Percentiles rank a stretch among this genome's conserved stretches.
Evolutionary conservation across 2,329 filamentous ascomycete species (phyloP).

Genomic region (Aspergillus versicolor): DNA sequence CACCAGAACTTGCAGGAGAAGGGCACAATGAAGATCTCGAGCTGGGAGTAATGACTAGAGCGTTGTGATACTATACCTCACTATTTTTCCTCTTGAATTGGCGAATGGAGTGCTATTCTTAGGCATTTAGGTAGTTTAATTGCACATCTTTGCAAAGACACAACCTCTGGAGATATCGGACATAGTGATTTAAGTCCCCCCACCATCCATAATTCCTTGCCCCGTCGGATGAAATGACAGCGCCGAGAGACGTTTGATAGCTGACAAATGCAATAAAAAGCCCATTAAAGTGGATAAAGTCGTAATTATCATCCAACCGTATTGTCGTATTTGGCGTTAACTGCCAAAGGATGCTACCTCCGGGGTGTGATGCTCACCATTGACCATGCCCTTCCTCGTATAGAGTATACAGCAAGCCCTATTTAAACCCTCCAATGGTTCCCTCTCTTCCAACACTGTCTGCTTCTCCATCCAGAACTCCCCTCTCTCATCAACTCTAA

Average conservation of each 20-base stretch:
- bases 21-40: conserved; percentile 83
- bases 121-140: not conserved
- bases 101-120: not conserved
- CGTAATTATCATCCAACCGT: too few species aligned
- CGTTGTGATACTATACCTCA: not conserved
- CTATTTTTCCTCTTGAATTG: not conserved
- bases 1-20: conserved; percentile 79
- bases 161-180: not conserved
- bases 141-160: not conserved
- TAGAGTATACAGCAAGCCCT: not conserved
- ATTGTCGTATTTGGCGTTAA: too few species aligned
- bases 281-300: too few species aligned
- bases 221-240: not conserved
- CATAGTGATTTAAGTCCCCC: not conserved
- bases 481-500: not conserved
- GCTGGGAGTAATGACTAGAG: conserved; percentile 50
- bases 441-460: too few species aligned
- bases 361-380: too few species aligned
- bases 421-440: not conserved
- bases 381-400: too few species aligned
- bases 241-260: too few species aligned
- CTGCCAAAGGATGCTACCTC: too few species aligned
- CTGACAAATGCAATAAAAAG: too few species aligned
- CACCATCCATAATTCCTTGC: not conserved
- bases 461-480: not conserved